Base-by-base conservation (phyloP, 768 basidiomycete species). In the Rhodotorula kratochvilovae region DNA sequence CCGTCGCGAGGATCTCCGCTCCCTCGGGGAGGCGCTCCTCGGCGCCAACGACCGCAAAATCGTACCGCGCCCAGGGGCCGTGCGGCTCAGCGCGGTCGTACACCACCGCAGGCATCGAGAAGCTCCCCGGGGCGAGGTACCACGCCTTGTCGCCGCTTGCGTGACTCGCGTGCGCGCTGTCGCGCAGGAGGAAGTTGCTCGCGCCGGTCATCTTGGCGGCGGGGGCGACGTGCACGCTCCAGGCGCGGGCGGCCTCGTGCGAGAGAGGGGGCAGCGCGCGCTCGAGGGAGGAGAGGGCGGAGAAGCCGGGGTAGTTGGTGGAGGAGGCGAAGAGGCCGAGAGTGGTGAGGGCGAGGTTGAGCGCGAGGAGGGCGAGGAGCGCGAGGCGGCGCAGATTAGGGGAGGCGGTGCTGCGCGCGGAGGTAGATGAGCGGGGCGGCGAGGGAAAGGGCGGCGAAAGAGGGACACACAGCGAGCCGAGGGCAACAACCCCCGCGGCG, bases 191-290 rank as follows among this genome's bases (percentile, higher is more conserved):
- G 83, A 97, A 96, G 63, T 93, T 86, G 0, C 91, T 89, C 5
- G 91, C 90, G 5, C 96, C 95, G 0, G 89, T 92, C 80, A 95
- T 93, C 4, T 91, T 88, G 2, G 90, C 89, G 55, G 92, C 85
- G 72, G 94, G 90, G 61, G 86, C 88, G 55, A 96, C 86, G 77
- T 94, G 89, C 7, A 95, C 85, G 67, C 88, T 86, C 48, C 68
- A 61, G 62, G 58, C n/a, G 58, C 31, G 53, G 46, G 17, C 13
- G 3, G 19, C 17, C 29, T 31, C 45, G 33, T 16, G 27, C 23
- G 54, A 39, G n/a, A 55, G 4, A n/a, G 31, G 43, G 56, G 48
- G n/a, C 36, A 61, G 67, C 33, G 66, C 75, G 45, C 82, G 75
- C 72, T 95, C 89, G 72, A 96, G 85, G 0, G 80, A 71, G 1